Conservation (phyloP, 345 rosid genomes). For the Gossypium herbaceum region DNA sequence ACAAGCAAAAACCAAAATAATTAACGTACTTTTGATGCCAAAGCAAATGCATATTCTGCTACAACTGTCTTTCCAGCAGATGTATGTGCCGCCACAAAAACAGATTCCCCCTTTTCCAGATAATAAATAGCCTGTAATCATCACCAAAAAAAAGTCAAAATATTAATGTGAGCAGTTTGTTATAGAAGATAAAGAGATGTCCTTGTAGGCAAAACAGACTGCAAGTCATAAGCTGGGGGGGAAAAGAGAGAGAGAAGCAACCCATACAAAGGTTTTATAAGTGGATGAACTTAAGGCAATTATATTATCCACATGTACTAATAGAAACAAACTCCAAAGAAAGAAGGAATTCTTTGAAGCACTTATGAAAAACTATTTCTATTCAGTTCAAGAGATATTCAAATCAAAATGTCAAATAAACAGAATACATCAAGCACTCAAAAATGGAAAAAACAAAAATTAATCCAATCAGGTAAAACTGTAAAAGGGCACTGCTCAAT, state of each 20-base stretch:
- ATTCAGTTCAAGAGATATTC: conserved; percentile 1
- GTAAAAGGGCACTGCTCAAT: neutral
- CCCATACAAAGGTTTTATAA: neutral
- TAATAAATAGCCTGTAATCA: conserved; percentile 75
- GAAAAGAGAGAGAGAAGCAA: neutral
- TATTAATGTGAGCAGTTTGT: conserved; percentile 3
- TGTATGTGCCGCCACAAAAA: conserved; percentile 96
- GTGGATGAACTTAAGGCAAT: conserved; percentile 1
- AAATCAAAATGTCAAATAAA: neutral
- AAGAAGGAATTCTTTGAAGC: neutral
- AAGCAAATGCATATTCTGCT: conserved; percentile 97
- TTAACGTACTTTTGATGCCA: conserved; percentile 76
- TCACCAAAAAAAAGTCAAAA: neutral
- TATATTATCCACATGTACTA: neutral
- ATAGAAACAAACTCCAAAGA: neutral
- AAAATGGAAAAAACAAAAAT: conserved; percentile 1
- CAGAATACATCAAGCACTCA: conserved; percentile 5
- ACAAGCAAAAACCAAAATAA: conserved; percentile 1
- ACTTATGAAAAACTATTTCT: neutral
- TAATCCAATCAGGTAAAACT: neutral
- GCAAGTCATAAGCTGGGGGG: neutral
- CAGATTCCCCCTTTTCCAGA: conserved; percentile 92
- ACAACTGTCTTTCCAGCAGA: conserved; percentile 99
- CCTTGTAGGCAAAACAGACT: conserved; percentile 7
- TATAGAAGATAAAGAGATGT: neutral